Conservation (phyloP, 208 protist species). For the Crithidia bombi region DNA sequence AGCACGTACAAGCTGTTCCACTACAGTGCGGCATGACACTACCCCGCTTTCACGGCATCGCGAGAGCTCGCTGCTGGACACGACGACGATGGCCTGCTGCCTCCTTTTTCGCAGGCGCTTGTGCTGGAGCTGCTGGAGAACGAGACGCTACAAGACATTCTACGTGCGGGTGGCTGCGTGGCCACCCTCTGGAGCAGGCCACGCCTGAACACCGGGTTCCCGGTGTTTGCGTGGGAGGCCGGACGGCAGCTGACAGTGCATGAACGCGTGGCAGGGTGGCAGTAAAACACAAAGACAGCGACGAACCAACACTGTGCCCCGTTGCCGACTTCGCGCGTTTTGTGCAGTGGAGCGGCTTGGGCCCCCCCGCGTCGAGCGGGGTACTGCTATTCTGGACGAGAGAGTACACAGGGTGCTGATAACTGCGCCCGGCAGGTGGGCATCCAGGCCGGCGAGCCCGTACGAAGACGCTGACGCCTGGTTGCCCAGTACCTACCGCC, state of each 20-base stretch:
- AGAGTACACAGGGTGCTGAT: conserved; percentile 19
- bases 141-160: conserved; percentile 26
- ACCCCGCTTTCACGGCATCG: conserved; percentile 38
- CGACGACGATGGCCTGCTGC: conserved; percentile 35
- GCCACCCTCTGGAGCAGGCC: conserved; percentile 43
- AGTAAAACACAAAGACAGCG: conserved; percentile 52
- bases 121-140: conserved; percentile 62
- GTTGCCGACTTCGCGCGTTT: conserved; percentile 52
- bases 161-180: conserved; percentile 60
- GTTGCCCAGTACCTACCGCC: conserved; percentile 31
- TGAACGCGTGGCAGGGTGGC: conserved; percentile 26
- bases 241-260: conserved; percentile 43
- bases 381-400: conserved; percentile 56
- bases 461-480: conserved; percentile 6
- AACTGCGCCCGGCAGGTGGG: conserved; percentile 22
- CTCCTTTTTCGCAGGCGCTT: conserved; percentile 55
- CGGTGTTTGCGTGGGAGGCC: conserved; percentile 35
- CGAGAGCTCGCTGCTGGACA: conserved; percentile 52
- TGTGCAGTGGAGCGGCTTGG: conserved; percentile 38
- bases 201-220: conserved; percentile 41
- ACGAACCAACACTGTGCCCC: conserved; percentile 42
- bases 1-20: conserved; percentile 53
- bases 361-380: conserved; percentile 37
- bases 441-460: conserved; percentile 3
- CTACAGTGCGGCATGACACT: conserved; percentile 63